Base-by-base conservation (phyloP, 208 protist genomes). In the Trypanosoma caninum region DNA sequence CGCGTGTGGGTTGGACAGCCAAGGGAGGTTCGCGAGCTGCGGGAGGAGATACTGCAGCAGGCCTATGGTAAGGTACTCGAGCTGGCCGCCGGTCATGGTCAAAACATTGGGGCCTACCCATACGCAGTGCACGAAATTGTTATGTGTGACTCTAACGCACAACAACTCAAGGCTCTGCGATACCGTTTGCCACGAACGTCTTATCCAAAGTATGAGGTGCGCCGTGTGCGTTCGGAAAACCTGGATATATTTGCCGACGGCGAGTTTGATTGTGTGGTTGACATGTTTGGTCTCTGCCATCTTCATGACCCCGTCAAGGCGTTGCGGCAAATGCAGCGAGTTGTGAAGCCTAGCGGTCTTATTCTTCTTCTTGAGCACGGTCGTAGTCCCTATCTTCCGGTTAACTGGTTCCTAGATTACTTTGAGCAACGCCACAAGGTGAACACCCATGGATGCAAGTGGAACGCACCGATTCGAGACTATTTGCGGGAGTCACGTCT, bases 251-350 rank as follows among this genome's bases (percentile, higher is more conserved):
- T 95, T 66, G 69, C 65, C 27, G 78, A 92, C 60, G 80, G 71
- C 18, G 81, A 89, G 78, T 97, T 95, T 71, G 91, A 97, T 62
- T 92, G 82, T 59, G 69, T 94, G 5, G 84, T 95, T 31, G 91
- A 97, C 74, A 94, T 92, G 84, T 97, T 94, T 64, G 91, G 91
- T 14, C 76, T 97, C 23, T 97, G 91, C 56, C 80, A 89, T 45
- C 67, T 94, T n/a, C 78, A 90, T 58, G 87, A 95, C 71, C 91
- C 91, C 23, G 83, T 91, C 44, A 91, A 84, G 80, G 85, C 82
- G 18, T 73, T 97, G 30, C 78, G 81, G 2, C 85, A 97, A 73
- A 94, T 95, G 89, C 84, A 92, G 71, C 77, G 87, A 8, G 84
- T 97, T 34, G 78, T 91, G 42, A 97, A 95, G 60, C 80, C 84